Evolutionary conservation across 495 filamentous ascomycete species (phyloP), one percentile per base, ranked within the genome.

Genomic region (Penicillium atrosanguineum): DNA sequence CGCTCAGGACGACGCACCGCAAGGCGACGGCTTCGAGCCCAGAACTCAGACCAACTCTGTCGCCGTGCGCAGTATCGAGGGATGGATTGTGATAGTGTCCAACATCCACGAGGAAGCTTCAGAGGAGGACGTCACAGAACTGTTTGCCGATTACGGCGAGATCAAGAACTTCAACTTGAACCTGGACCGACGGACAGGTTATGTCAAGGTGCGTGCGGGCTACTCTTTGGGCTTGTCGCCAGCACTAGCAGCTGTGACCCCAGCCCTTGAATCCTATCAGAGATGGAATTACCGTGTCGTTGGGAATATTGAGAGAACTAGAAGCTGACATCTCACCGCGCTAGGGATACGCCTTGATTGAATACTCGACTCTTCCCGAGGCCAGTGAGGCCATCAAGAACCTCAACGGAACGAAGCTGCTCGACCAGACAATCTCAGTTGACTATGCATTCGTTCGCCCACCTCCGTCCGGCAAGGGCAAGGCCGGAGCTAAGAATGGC

Each of bases 401-500:
- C 58, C 87, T 90, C 44, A 83, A 95, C 69, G 80, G 83, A 26
- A 81, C 82, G 28, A 92, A 95, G 70, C 72, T 97, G 29, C 84
- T 99, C 26, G 94, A 97, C 56, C 91, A 97, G 78, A 95, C 89
- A 1, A 85, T 99, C 43, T 68, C 80, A 44, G 91, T 95, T 41
- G 95, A 99, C 75, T 99, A 93, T 69, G 95, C 93, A 3, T 97
- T 99, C 70, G 95, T 99, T 38, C 83, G 95, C 45, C 92, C 95
- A 43, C 93, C 95, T 39, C 90, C 91, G 14, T 78, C 82, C 18
- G 83, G 86, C 66, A 77, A 76, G 48, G 74, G 72, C 15, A 79
- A 81, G 44, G 78, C 79, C n/a, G 73, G 72, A 28, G 73, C 74
- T 45, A 75, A 74, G 42, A 78, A 71, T 19, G 69, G 69, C 14